Evolutionary conservation across 345 rosid genomes (phyloP), one percentile per base, ranked within the genome.

Genomic region (Atalantia buxifolia): DNA sequence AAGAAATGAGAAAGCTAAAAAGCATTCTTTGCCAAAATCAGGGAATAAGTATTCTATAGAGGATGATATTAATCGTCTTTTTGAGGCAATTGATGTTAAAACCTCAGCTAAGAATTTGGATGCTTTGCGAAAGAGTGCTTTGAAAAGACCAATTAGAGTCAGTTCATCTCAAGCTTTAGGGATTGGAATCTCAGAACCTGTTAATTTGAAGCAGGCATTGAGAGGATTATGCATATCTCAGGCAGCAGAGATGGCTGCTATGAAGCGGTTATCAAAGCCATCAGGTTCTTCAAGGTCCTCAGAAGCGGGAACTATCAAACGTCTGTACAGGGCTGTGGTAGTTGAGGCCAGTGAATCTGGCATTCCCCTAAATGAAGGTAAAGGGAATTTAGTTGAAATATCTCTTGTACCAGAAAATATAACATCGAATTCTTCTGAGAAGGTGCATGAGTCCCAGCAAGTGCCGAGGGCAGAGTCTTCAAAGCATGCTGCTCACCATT

Each of bases 161-260:
- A 84, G 91, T 67, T 86, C 91, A 50, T 86, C 90, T 71, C 91
- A 88, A 25, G 86, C 86, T 4, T 85, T 89, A 14, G 90, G 90
- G 36, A 92, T 90, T 71, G 97, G 93, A 69, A 88, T 90, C 78
- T 87, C 94, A 9, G 92, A 90, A 77, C 88, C 85, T 28, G 87
- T 81, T 83, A 92, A 89, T 82, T 86, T 92, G 88, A 92, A 92
- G 87, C 97, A 92, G 88, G 97, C 97, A 42, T 80, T 92, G 77
- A 86, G 97, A 82, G 93, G 94, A 40, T 86, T 92, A 72, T 92
- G 91, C 80, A 92, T 92, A 69, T 89, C 94, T 70, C 97, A 92
- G 85, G 97, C 97, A 60, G 91, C 94, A 1, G 94, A 92, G 81
- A 87, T 89, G 92, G 97, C 97, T 77, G 97, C 97, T 36, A 87